Conservation (phyloP, 2,329 filamentous ascomycete species). For the Dryadomyces quercus-mongolicae region DNA sequence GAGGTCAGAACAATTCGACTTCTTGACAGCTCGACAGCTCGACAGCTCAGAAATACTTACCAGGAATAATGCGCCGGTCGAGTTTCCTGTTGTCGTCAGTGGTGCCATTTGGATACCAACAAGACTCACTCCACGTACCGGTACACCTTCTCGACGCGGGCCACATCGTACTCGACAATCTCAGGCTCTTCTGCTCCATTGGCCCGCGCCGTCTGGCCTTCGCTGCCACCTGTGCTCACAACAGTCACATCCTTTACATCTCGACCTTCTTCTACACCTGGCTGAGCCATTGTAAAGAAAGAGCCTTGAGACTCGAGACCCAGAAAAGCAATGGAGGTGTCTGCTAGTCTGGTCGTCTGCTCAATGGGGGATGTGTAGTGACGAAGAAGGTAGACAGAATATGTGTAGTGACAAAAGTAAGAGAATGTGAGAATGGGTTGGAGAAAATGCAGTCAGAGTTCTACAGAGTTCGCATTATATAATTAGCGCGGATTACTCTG, state of each 20-base stretch:
- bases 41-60: too few relatives aligned
- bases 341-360: constrained; percentile 26
- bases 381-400: background rate
- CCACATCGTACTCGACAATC: constrained; percentile 32
- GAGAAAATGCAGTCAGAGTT: too few relatives aligned
- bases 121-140: constrained; percentile 17
- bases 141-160: constrained; percentile 43
- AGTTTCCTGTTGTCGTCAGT: constrained; percentile 27
- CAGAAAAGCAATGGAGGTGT: constrained; percentile 38
- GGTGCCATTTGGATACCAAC: background rate
- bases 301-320: constrained; percentile 20
- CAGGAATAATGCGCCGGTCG: constrained; percentile 47
- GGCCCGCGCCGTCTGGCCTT: too few relatives aligned
- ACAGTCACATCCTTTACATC: background rate
- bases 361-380: too few relatives aligned
- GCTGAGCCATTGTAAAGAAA: too few relatives aligned
- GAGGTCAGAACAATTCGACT: background rate
- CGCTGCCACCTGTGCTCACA: background rate
- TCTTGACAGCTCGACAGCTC: too few relatives aligned
- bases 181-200: background rate
- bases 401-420: background rate
- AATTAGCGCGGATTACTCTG: too few relatives aligned
- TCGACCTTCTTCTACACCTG: background rate
- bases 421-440: background rate
- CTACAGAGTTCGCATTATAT: too few relatives aligned